phyloP scores from a whole-genome alignment of 345 rosid genomes.

The Citrus unshiu region DNA sequence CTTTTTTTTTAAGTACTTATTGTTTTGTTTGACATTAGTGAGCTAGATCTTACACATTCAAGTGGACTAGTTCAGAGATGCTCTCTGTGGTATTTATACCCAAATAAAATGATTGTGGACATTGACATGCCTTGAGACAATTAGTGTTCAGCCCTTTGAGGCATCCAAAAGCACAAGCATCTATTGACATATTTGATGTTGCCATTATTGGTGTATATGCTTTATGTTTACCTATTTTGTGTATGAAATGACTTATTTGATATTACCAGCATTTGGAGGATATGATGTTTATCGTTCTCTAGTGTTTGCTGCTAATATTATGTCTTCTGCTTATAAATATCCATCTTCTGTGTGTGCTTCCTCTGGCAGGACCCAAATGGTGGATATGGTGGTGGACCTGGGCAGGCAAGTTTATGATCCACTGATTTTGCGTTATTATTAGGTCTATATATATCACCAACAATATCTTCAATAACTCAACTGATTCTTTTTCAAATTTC shows the following conservation, averaged over 20 bases:
- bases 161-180: not conserved
- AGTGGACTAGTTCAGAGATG: not conserved
- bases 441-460: conserved; percentile 1
- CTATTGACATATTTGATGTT: not conserved
- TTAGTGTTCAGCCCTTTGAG: not conserved
- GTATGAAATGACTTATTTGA: not conserved
- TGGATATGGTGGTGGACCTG: conserved; percentile 98
- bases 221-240: not conserved
- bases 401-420: conserved; percentile 67
- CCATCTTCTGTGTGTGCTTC: not conserved
- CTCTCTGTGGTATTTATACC: not conserved
- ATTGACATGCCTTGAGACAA: not conserved
- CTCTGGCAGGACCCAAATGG: conserved; percentile 69
- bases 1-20: not conserved
- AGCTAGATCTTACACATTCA: not conserved
- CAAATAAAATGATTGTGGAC: not conserved
- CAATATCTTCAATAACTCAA: not conserved
- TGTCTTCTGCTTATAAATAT: not conserved
- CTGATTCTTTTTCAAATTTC: not conserved
- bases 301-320: not conserved
- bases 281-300: not conserved
- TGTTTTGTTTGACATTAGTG: not conserved
- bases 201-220: not conserved
- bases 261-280: not conserved
- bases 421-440: conserved; percentile 1